These are phyloP conservation scores for Alternaria infectoria DNA, from an alignment of 2,329 filamentous ascomycete genomes.

Conservation along the genomic window DNA sequence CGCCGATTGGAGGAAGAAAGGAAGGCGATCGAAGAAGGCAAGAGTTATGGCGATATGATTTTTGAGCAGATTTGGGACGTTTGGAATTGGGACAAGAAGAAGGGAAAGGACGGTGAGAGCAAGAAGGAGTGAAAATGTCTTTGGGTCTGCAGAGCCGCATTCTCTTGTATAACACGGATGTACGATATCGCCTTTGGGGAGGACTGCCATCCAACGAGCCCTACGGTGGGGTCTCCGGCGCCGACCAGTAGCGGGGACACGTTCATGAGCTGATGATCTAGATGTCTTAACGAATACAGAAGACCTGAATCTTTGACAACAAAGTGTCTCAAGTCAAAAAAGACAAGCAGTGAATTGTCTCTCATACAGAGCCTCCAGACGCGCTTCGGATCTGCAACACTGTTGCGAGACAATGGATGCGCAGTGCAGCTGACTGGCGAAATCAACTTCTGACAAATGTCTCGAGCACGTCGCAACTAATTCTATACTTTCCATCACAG, in stretches of 20 bases:
- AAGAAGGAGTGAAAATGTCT: constrained; percentile 29
- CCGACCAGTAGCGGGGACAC: not conserved
- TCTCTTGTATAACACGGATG: not conserved
- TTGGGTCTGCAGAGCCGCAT: not conserved
- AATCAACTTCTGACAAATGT: not conserved
- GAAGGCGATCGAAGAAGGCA: constrained; percentile 48
- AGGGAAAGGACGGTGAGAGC: constrained; percentile 19
- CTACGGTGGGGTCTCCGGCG: not conserved
- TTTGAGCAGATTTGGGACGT: constrained; percentile 57
- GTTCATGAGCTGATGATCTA: not conserved
- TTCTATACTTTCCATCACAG: not conserved
- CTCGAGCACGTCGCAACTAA: not conserved
- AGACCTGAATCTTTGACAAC: not conserved
- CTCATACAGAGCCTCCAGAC: not conserved
- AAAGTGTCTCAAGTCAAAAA: not conserved
- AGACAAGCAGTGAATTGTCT: not conserved
- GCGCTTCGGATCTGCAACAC: not conserved
- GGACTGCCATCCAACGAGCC: not conserved
- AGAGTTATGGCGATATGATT: constrained; percentile 52
- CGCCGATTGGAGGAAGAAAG: constrained; percentile 53
- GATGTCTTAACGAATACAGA: not conserved
- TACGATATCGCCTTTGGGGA: not conserved
- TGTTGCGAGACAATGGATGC: not conserved
- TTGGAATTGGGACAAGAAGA: constrained; percentile 53
- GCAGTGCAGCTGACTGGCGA: not conserved